Evolutionary conservation across 1,284 basidiomycete genomes (phyloP).

Genomic region (Pseudozyma tsukubaensis): DNA sequence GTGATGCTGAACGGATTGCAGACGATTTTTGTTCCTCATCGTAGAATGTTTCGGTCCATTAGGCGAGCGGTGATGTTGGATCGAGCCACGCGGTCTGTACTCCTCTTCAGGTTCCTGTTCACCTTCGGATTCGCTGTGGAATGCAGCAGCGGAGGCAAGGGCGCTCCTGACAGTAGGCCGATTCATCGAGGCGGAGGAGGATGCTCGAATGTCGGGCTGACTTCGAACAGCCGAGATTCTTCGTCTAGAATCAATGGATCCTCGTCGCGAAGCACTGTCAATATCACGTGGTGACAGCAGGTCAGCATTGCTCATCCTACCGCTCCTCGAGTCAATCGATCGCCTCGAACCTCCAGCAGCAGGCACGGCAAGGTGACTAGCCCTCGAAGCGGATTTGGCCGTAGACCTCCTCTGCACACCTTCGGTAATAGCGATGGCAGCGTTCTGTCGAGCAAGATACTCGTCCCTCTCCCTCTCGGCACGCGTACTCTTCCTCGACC

Average conservation of each 20-base stretch:
- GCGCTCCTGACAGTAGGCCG: slow-evolving; percentile 20
- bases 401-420: slow-evolving; percentile 2
- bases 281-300: slow-evolving; percentile 9
- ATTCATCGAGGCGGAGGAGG: background rate
- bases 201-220: slow-evolving; percentile 19
- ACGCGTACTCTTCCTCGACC: slow-evolving; percentile 31
- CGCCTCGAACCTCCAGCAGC: slow-evolving; percentile 9
- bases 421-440: slow-evolving; percentile 10
- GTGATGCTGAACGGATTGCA: slow-evolving; percentile 3
- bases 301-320: slow-evolving; percentile 1
- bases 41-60: slow-evolving; percentile 10
- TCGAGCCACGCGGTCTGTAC: slow-evolving; percentile 6
- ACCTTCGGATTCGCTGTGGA: slow-evolving; percentile 1
- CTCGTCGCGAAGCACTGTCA: slow-evolving; percentile 20
- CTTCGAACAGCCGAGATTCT: slow-evolving; percentile 19
- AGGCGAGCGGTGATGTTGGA: slow-evolving; percentile 4
- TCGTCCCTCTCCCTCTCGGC: slow-evolving; percentile 46
- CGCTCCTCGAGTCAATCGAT: slow-evolving; percentile 16
- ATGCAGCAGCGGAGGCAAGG: slow-evolving; percentile 22
- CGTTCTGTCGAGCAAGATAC: slow-evolving; percentile 38
- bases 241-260: slow-evolving; percentile 29
- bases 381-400: slow-evolving; percentile 12
- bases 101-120: slow-evolving; percentile 11
- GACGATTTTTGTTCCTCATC: slow-evolving; percentile 5
- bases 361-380: slow-evolving; percentile 21